phyloP scores from a whole-genome alignment of 2,329 filamentous ascomycete species.

The Botrytis elliptica region DNA sequence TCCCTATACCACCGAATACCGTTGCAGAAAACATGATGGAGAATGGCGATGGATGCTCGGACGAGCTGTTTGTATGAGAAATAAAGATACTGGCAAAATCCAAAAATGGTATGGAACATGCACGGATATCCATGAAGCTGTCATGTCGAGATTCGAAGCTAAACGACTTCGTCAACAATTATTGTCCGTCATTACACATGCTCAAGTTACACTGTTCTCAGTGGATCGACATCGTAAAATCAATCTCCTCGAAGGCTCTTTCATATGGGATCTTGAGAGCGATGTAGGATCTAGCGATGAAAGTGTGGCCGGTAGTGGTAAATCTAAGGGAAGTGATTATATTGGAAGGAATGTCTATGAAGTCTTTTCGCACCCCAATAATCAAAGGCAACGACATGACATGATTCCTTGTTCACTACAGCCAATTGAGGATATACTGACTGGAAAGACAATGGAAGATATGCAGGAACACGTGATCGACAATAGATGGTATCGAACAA shows the following conservation, averaged over 20 bases:
- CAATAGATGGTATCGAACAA: constrained; percentile 67
- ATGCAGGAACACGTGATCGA: constrained; percentile 55
- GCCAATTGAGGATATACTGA: constrained; percentile 63
- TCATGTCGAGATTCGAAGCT: constrained; percentile 65
- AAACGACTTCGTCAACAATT: constrained; percentile 68
- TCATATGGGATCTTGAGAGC: constrained; percentile 50
- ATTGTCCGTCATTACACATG: constrained; percentile 70
- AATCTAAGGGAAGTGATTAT: constrained; percentile 34
- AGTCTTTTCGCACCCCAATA: constrained; percentile 51
- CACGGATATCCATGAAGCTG: constrained; percentile 74
- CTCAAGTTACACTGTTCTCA: constrained; percentile 73
- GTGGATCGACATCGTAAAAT: constrained; percentile 62
- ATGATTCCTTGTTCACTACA: constrained; percentile 47
- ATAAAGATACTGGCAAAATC: constrained; percentile 64
- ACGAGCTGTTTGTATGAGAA: constrained; percentile 65
- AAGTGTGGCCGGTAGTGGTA: constrained; percentile 24
- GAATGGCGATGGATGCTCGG: constrained; percentile 79
- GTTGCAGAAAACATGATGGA: constrained; percentile 64
- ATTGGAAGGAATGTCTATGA: constrained; percentile 64
- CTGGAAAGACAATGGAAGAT: constrained; percentile 59
- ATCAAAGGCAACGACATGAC: constrained; percentile 22
- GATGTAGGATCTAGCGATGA: constrained; percentile 41
- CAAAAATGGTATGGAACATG: constrained; percentile 81
- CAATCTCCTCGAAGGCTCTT: constrained; percentile 68
- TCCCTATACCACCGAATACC: constrained; percentile 68